Percentiles rank a stretch among this genome's conserved stretches.
These are phyloP conservation scores for Acrocalymma vagum DNA, from an alignment of 2,329 filamentous ascomycete species.

Conservation along the genomic window DNA sequence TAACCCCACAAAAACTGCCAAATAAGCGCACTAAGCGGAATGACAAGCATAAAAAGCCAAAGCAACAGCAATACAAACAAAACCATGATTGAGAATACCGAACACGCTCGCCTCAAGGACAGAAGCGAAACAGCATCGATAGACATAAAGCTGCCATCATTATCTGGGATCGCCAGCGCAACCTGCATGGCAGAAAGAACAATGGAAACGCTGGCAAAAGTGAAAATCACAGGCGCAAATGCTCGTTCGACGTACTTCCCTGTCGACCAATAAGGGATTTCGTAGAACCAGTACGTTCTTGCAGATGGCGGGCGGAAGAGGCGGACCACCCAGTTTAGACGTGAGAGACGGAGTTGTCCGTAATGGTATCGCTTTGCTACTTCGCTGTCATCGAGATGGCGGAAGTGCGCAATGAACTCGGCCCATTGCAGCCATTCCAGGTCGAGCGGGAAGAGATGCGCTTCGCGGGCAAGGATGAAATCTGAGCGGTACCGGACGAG, in stretches of 20 bases:
- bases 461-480: slow-evolving; percentile 12
- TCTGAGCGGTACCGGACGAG: slow-evolving; percentile 12
- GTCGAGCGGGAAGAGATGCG: slow-evolving; percentile 8
- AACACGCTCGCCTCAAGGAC: slow-evolving; percentile 10
- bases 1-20: slow-evolving; percentile 15
- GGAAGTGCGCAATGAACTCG: slow-evolving; percentile 11
- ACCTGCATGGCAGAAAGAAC: slow-evolving; percentile 17
- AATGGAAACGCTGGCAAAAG: slow-evolving; percentile 14
- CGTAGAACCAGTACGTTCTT: slow-evolving; percentile 6
- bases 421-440: slow-evolving; percentile 11
- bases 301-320: slow-evolving; percentile 8
- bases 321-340: slow-evolving; percentile 16
- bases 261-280: slow-evolving; percentile 6
- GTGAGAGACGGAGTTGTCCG: slow-evolving; percentile 18
- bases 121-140: slow-evolving; percentile 1
- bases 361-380: slow-evolving; percentile 18
- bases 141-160: slow-evolving; percentile 2
- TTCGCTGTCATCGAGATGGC: slow-evolving; percentile 5
- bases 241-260: slow-evolving; percentile 6
- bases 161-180: slow-evolving; percentile 10
- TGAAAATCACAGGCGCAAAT: slow-evolving; percentile 9
- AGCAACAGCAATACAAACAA: slow-evolving; percentile 10
- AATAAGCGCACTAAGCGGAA: slow-evolving; percentile 6
- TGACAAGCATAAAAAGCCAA: slow-evolving; percentile 10
- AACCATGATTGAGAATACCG: slow-evolving; percentile 15